Percentiles rank a stretch among this genome's conserved stretches.
Conservation (phyloP, 495 filamentous ascomycete genomes). For the Stereocaulon alpinum region DNA sequence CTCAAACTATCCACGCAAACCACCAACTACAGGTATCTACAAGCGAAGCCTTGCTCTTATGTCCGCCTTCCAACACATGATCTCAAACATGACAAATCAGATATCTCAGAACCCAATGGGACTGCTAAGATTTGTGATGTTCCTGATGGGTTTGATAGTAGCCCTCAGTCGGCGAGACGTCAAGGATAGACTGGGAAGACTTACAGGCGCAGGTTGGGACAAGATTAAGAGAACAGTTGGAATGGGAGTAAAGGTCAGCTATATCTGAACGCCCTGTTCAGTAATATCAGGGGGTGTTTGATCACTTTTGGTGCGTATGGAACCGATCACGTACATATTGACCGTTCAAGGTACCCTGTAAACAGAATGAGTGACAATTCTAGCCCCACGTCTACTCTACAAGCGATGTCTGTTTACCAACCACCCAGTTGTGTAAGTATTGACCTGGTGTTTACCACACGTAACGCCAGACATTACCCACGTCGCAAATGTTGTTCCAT, state of each 20-base stretch:
- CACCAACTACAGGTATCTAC: slow-evolving; percentile 34
- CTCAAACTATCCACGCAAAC: slow-evolving; percentile 27
- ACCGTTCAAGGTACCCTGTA: neutral
- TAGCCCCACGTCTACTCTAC: no score
- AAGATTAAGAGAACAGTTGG: slow-evolving; percentile 80
- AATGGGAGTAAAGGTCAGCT: slow-evolving; percentile 97
- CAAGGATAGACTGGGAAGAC: slow-evolving; percentile 59
- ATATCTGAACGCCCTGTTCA: slow-evolving; percentile 50
- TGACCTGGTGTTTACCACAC: no score
- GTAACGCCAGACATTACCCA: no score
- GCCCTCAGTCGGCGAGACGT: slow-evolving; percentile 66
- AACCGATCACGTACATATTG: neutral
- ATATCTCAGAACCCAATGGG: slow-evolving; percentile 64
- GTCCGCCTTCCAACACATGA: slow-evolving; percentile 46
- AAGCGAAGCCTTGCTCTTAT: slow-evolving; percentile 41
- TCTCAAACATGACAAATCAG: slow-evolving; percentile 50
- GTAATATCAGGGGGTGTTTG: no score
- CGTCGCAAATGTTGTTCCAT: no score
- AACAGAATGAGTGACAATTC: no score
- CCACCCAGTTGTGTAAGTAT: no score
- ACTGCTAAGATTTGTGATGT: slow-evolving; percentile 64
- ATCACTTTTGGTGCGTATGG: neutral
- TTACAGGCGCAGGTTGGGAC: slow-evolving; percentile 62
- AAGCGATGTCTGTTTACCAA: no score
- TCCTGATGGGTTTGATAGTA: slow-evolving; percentile 69